Conservation (phyloP, 2,329 filamentous ascomycete genomes). For the Ceratocystis papillata region DNA sequence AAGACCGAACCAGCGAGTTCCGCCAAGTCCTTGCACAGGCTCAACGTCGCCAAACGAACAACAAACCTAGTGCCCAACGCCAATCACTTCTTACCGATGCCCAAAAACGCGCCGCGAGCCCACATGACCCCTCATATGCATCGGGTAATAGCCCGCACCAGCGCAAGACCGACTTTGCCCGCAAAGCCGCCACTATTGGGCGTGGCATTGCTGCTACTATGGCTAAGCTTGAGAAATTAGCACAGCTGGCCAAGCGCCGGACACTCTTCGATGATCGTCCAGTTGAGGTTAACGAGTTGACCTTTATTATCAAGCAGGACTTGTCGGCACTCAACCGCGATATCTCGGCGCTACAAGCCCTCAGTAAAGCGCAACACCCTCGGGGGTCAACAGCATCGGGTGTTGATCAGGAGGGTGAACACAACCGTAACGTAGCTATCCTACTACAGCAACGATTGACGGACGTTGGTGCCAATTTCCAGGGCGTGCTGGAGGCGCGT, state of each 20-base stretch:
- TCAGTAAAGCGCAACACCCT: slow-evolving; percentile 62
- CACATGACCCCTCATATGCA: slow-evolving; percentile 31
- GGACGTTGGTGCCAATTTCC: slow-evolving; percentile 90
- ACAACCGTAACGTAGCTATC: slow-evolving; percentile 95
- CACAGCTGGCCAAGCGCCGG: slow-evolving; percentile 89
- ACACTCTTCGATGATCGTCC: slow-evolving; percentile 95
- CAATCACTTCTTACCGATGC: slow-evolving; percentile 67
- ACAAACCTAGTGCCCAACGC: slow-evolving; percentile 67
- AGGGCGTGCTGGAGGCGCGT: slow-evolving; percentile 88
- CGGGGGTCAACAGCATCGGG: slow-evolving; percentile 36
- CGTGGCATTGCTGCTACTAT: slow-evolving; percentile 85
- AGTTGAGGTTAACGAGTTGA: slow-evolving; percentile 93
- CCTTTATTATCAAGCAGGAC: slow-evolving; percentile 96
- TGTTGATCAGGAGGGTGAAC: slow-evolving; percentile 75
- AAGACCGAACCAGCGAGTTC: slow-evolving; percentile 95
- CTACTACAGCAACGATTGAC: slow-evolving; percentile 84
- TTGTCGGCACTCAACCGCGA: slow-evolving; percentile 73
- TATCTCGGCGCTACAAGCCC: slow-evolving; percentile 68
- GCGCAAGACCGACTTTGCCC: slow-evolving; percentile 78
- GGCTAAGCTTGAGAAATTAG: slow-evolving; percentile 87
- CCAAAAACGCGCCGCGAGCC: slow-evolving; percentile 53
- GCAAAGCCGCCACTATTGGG: slow-evolving; percentile 82
- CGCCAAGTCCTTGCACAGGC: slow-evolving; percentile 78
- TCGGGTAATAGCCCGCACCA: slow-evolving; percentile 27
- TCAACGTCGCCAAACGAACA: slow-evolving; percentile 64